phyloP scores from a whole-genome alignment of 345 rosid species.

The Pugionium dolabratum region DNA sequence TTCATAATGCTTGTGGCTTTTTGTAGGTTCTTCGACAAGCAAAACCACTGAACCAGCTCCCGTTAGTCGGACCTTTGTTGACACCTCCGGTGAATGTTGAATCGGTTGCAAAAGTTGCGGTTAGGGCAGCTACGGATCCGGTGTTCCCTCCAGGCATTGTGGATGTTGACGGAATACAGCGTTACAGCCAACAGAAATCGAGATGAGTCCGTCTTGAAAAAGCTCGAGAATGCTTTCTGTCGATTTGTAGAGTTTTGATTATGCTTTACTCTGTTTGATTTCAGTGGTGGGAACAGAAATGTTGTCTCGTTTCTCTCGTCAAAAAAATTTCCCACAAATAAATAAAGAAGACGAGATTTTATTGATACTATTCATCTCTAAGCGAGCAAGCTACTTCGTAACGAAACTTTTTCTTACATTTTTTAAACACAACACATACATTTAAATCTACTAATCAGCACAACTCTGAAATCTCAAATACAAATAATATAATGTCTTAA shows the following conservation, averaged over 20 bases:
- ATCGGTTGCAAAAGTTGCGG: constrained; percentile 47
- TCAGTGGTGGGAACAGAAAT: not conserved
- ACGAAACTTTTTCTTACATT: constrained; percentile 62
- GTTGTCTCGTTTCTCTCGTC: not conserved
- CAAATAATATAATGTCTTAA: constrained; percentile 69
- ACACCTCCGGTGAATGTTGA: constrained; percentile 62
- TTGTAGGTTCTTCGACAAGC: constrained; percentile 65
- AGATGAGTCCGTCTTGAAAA: constrained; percentile 36
- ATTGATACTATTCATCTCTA: constrained; percentile 40
- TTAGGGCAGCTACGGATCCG: constrained; percentile 59
- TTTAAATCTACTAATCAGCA: constrained; percentile 43
- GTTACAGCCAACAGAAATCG: constrained; percentile 54
- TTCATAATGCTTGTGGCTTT: not conserved
- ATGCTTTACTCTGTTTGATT: constrained; percentile 12
- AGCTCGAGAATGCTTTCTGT: constrained; percentile 7
- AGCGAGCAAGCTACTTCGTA: constrained; percentile 34
- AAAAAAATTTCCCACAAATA: constrained; percentile 23
- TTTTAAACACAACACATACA: constrained; percentile 42
- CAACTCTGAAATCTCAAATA: constrained; percentile 39
- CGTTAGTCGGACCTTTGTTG: constrained; percentile 51
- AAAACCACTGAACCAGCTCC: constrained; percentile 61
- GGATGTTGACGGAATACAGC: constrained; percentile 58
- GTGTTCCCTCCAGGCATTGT: constrained; percentile 70
- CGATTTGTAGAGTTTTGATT: constrained; percentile 27
- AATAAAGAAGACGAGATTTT: constrained; percentile 34